These are phyloP conservation scores for Scleroderma bovista DNA, from an alignment of 768 basidiomycete genomes.

Conservation along the genomic window DNA sequence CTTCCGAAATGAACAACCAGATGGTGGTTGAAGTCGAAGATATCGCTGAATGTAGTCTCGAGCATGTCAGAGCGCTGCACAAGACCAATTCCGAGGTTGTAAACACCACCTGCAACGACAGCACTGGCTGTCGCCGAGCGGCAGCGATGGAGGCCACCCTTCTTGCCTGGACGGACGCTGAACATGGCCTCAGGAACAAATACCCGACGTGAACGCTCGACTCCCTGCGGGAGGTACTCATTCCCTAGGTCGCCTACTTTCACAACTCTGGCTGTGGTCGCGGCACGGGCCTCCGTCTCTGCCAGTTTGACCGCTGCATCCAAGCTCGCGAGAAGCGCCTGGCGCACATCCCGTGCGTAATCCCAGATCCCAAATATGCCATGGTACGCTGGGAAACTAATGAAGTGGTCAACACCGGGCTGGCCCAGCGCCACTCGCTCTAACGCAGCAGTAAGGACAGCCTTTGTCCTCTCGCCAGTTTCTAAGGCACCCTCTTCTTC, in stretches of 20 bases:
- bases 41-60: constrained; percentile 75
- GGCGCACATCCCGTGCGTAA: constrained; percentile 77
- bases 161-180: constrained; percentile 45
- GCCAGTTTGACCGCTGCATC: constrained; percentile 75
- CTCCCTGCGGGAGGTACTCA: constrained; percentile 70
- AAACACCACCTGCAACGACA: constrained; percentile 70
- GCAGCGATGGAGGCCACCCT: constrained; percentile 33
- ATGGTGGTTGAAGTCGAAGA: constrained; percentile 83
- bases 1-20: constrained; percentile 68
- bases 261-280: constrained; percentile 61
- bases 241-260: constrained; percentile 68
- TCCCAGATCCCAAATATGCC: constrained; percentile 81
- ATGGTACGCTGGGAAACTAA: constrained; percentile 73
- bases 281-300: constrained; percentile 75
- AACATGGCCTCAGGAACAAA: constrained; percentile 99
- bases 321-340: constrained; percentile 69
- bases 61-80: constrained; percentile 71
- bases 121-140: constrained; percentile 36
- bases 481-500: constrained; percentile 70
- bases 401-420: constrained; percentile 48
- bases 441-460: constrained; percentile 60
- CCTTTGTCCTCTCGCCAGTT: constrained; percentile 50
- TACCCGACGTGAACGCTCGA: constrained; percentile 74
- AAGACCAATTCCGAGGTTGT: constrained; percentile 80
- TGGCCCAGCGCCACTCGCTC: constrained; percentile 74